These are phyloP conservation scores for Entophlyctis luteolus DNA, from an alignment of 192 early-diverging fungal genomes.

Conservation along the genomic window DNA sequence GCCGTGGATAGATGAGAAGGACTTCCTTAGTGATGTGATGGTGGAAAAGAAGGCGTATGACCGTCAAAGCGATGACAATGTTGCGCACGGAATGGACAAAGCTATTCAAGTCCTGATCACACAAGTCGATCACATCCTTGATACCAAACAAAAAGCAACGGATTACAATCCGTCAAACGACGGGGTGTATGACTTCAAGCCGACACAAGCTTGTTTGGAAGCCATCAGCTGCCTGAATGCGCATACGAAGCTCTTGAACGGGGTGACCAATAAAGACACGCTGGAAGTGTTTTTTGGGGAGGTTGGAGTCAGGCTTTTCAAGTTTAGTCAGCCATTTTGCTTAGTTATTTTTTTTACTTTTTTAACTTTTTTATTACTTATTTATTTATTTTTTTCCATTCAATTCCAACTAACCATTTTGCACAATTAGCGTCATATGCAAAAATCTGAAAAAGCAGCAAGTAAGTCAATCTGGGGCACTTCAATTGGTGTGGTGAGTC, in stretches of 20 bases:
- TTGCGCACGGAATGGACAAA: slow-evolving; percentile 89
- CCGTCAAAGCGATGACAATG: slow-evolving; percentile 78
- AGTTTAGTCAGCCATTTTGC: slow-evolving; percentile 48
- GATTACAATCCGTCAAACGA: slow-evolving; percentile 69
- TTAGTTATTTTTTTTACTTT: background rate
- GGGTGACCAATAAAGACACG: slow-evolving; percentile 77
- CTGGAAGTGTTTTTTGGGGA: slow-evolving; percentile 89
- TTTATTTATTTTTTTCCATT: too few relatives aligned
- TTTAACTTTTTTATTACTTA: background rate
- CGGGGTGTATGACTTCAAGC: slow-evolving; percentile 67
- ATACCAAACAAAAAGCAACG: slow-evolving; percentile 58
- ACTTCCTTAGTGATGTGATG: slow-evolving; percentile 95
- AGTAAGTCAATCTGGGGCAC: slow-evolving; percentile 79
- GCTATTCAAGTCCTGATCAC: slow-evolving; percentile 80
- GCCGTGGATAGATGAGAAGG: slow-evolving; percentile 76
- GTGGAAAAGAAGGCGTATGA: slow-evolving; percentile 90
- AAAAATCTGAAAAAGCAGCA: slow-evolving; percentile 80
- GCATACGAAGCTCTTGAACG: slow-evolving; percentile 69
- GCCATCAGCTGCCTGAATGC: slow-evolving; percentile 74
- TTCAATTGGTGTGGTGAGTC: slow-evolving; percentile 80
- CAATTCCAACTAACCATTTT: too few relatives aligned
- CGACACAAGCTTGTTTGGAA: slow-evolving; percentile 75
- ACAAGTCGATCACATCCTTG: slow-evolving; percentile 79
- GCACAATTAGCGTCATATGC: slow-evolving; percentile 61
- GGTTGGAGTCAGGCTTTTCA: slow-evolving; percentile 81